Evolutionary conservation across 345 rosid genomes (phyloP).

Genomic region (Orychophragmus violaceus): DNA sequence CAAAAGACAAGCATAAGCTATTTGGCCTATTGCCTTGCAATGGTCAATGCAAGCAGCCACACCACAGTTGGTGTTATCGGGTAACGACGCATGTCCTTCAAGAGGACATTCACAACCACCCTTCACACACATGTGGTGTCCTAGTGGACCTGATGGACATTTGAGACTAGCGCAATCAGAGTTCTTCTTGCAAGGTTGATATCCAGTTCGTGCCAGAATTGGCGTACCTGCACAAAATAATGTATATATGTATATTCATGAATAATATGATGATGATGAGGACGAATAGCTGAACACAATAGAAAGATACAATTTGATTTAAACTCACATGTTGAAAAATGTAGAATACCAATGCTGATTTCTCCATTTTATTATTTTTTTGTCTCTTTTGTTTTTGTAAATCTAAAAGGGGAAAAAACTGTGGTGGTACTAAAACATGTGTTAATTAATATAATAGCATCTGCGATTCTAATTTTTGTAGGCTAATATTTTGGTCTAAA

Average conservation of each 20-base stretch:
- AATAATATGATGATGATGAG: background rate
- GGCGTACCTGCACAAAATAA: background rate
- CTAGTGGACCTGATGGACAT: background rate
- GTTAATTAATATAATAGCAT: no score
- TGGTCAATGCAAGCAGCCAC: background rate
- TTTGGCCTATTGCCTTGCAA: conserved; percentile 5
- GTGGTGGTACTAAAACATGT: no score
- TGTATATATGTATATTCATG: background rate
- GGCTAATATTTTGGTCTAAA: no score
- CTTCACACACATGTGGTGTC: background rate
- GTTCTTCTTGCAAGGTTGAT: background rate
- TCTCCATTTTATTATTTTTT: background rate
- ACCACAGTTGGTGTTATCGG: background rate
- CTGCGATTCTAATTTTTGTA: no score
- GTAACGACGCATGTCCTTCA: background rate
- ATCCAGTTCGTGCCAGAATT: conserved; percentile 1
- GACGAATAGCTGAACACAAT: background rate
- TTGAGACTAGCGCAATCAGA: conserved; percentile 1
- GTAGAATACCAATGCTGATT: conserved; percentile 4
- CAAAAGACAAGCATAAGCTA: background rate
- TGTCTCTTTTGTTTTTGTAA: background rate
- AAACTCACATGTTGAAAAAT: conserved; percentile 11
- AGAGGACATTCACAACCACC: conserved; percentile 5
- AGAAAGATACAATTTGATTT: background rate
- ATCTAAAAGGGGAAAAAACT: no score